Evolutionary conservation across 768 basidiomycete species (phyloP), one percentile per base, ranked within the genome.

Genomic region (Lentinus brumalis): DNA sequence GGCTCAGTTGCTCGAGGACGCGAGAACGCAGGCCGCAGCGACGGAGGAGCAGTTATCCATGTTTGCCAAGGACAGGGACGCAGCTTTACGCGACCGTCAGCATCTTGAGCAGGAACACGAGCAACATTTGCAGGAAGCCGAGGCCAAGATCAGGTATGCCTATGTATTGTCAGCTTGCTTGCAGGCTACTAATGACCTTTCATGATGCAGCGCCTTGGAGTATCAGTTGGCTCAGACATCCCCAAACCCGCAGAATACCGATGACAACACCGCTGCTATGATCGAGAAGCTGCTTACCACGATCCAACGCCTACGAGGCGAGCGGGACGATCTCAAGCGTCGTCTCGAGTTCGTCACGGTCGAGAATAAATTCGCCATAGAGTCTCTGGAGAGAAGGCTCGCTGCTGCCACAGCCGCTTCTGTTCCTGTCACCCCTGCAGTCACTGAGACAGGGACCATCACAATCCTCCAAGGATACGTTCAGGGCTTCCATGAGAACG

Each of bases 271-370:
- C 6, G 64, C 64, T 2, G 67, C 64, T 0, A 65, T 50, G 14
- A 59, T 65, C 39, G 83, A 83, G 61, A 82, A 81, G 41, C 77
- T 92, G 26, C 76, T 92, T 52, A 72, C 72, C 30, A 85, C 89
- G 1, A 76, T 90, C 45, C 82, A 85, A n/a, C 83, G 90, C 38
- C 76, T 92, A 49, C 85, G 91, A 5, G 71, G 72, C 4, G 89
- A 92, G 65, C 80, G 90, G 5, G 86, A 92, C 62, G 76, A 73
- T 49, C 78, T 91, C 30, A 80, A 80, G 53, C 80, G 86, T 6
- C 81, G 87, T 56, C 72, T 92, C 14, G 80, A 88, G 51, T 93
- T 92, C 72, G 75, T 88, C 56, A 81, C 88, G 63, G 77, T 79
- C 3, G 91, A 93, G 73, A 83, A 84, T 29, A 82, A 77, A 63